phyloP scores from a whole-genome alignment of 1,284 basidiomycete species.

The Sporisorium reilianum region DNA sequence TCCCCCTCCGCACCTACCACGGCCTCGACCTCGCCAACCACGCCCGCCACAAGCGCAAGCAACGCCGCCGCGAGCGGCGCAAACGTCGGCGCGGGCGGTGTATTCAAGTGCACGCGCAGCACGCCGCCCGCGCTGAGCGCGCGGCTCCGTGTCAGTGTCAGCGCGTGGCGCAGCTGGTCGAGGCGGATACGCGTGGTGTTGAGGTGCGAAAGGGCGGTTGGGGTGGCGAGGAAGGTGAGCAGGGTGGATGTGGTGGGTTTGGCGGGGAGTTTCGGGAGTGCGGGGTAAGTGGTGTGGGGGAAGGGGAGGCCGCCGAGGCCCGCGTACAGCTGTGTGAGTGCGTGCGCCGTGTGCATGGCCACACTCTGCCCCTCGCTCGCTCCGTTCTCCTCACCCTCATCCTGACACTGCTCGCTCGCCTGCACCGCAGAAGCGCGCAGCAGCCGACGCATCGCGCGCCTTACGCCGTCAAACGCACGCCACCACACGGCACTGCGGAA shows the following conservation, averaged over 20 bases:
- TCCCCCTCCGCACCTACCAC: not conserved
- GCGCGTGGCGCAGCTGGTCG: not conserved
- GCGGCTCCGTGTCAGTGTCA: not conserved
- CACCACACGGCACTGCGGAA: conserved; percentile 34
- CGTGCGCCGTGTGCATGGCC: not conserved
- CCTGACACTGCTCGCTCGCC: too few relatives aligned
- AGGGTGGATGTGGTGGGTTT: not conserved
- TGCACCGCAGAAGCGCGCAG: not conserved
- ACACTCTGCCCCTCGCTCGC: not conserved
- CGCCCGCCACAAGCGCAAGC: conserved; percentile 11
- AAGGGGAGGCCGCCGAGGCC: not conserved
- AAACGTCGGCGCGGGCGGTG: conserved; percentile 48
- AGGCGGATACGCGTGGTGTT: not conserved
- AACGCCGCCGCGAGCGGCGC: conserved; percentile 19
- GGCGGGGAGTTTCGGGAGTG: conserved; percentile 9
- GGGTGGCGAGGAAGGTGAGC: not conserved
- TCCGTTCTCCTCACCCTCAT: too few relatives aligned
- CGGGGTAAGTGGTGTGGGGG: not conserved
- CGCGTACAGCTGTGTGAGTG: conserved; percentile 2
- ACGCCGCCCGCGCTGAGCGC: not conserved
- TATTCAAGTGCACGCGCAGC: conserved; percentile 31
- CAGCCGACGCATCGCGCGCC: not conserved
- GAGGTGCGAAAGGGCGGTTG: not conserved
- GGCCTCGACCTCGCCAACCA: not conserved
- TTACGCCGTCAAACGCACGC: conserved; percentile 5